Evolutionary conservation across 2,329 filamentous ascomycete genomes (phyloP).

Genomic region (Sarocladiaceae sp.): DNA sequence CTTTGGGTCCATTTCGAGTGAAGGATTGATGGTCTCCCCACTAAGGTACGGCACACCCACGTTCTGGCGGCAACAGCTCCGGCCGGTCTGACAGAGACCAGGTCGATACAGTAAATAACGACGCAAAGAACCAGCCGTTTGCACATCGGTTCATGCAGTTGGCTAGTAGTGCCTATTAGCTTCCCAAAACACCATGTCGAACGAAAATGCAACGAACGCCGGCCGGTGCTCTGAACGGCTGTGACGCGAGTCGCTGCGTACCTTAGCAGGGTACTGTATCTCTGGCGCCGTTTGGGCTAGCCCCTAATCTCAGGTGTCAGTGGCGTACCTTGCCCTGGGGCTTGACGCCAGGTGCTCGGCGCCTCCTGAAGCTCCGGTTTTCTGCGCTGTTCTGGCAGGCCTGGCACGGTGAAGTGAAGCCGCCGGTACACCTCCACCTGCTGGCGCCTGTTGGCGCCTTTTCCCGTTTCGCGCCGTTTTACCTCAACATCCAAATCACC

Average conservation of each 20-base stretch:
- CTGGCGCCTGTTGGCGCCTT: not conserved
- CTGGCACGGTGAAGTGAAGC: slow-evolving; percentile 2
- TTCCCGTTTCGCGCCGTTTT: slow-evolving; percentile 9
- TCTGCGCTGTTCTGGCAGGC: not conserved
- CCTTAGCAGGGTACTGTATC: not conserved
- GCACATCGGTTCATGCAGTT: not conserved
- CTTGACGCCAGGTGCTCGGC: slow-evolving; percentile 1
- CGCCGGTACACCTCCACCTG: not conserved
- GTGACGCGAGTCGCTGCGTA: not conserved
- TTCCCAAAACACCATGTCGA: no score
- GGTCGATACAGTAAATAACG: no score
- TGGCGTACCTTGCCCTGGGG: not conserved
- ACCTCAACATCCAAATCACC: slow-evolving; percentile 9
- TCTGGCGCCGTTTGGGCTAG: not conserved
- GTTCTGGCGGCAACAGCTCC: not conserved
- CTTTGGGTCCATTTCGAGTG: not conserved
- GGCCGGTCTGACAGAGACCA: no score
- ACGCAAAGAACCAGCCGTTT: no score
- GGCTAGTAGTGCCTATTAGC: not conserved
- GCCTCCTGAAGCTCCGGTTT: slow-evolving; percentile 9
- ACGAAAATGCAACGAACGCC: no score
- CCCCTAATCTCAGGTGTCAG: not conserved
- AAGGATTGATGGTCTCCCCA: not conserved
- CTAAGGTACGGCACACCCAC: no score
- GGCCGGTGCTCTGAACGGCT: not conserved